phyloP scores from a whole-genome alignment of 1,284 basidiomycete genomes.

The Vanrija humicola region DNA sequence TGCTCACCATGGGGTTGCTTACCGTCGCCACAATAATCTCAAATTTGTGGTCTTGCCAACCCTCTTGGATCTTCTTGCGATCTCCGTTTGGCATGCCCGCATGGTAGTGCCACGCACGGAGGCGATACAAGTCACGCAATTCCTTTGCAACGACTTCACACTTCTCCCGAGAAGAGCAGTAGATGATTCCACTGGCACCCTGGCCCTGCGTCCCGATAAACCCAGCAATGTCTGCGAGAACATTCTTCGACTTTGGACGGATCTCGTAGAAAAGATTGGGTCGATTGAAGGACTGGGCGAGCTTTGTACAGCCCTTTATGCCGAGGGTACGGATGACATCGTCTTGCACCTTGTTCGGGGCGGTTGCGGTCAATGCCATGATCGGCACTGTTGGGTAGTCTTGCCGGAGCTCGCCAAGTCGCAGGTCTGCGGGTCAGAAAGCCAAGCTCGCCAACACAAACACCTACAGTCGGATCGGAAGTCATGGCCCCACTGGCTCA shows the following conservation, averaged over 20 bases:
- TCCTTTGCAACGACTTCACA: conserved; percentile 76
- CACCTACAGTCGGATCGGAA: conserved; percentile 47
- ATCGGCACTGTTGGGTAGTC: conserved; percentile 78
- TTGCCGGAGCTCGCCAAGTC: conserved; percentile 64
- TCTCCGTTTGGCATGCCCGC: conserved; percentile 69
- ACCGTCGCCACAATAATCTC: conserved; percentile 86
- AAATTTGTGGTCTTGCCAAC: conserved; percentile 71
- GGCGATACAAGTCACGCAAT: conserved; percentile 56
- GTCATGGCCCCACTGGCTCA: conserved; percentile 56
- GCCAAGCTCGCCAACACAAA: no score
- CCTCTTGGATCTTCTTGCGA: conserved; percentile 61
- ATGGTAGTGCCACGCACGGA: conserved; percentile 80
- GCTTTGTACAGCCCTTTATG: conserved; percentile 59
- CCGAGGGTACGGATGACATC: conserved; percentile 73
- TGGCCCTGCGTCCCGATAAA: conserved; percentile 64
- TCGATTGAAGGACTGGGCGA: conserved; percentile 87
- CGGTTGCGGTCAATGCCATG: conserved; percentile 95
- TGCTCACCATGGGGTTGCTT: conserved; percentile 14
- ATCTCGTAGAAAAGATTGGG: conserved; percentile 83
- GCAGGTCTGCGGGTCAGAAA: conserved; percentile 50
- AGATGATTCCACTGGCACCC: conserved; percentile 77
- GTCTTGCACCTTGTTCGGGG: conserved; percentile 67
- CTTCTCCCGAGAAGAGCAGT: conserved; percentile 66
- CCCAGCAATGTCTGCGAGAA: conserved; percentile 63
- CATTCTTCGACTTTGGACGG: conserved; percentile 57